A percentile compares a stretch with the other conserved stretches of the same genome.
phyloP scores from a whole-genome alignment of 768 basidiomycete species.

The Auricularia cornea region DNA sequence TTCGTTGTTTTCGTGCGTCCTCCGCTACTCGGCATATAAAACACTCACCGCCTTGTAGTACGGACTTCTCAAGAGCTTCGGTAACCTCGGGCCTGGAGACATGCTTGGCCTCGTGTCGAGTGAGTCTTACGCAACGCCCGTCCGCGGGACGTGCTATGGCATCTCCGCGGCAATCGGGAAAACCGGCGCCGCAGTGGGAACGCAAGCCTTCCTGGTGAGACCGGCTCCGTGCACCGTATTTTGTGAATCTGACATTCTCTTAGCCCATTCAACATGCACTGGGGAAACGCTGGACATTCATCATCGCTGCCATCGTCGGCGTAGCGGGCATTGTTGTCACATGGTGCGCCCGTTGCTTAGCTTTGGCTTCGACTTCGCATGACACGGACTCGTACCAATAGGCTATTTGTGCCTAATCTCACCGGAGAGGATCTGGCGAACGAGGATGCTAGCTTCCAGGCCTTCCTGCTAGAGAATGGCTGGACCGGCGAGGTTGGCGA shows the following conservation, averaged over 20 bases:
- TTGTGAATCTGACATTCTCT: neutral
- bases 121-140: slow-evolving; percentile 60
- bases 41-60: slow-evolving; percentile 23
- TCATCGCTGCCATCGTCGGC: slow-evolving; percentile 39
- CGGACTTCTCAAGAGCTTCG: slow-evolving; percentile 63
- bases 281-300: slow-evolving; percentile 67
- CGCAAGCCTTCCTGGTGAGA: slow-evolving; percentile 46
- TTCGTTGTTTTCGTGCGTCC: slow-evolving; percentile 57
- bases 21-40: slow-evolving; percentile 5
- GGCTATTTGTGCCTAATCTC: slow-evolving; percentile 58
- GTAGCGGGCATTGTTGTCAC: neutral
- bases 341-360: neutral
- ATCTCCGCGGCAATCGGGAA: slow-evolving; percentile 62
- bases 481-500: slow-evolving; percentile 61
- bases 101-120: slow-evolving; percentile 60
- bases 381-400: neutral
- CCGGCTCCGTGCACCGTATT: neutral
- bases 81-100: slow-evolving; percentile 68
- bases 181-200: slow-evolving; percentile 63
- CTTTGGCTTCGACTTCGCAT: too few species aligned
- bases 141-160: slow-evolving; percentile 65
- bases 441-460: slow-evolving; percentile 54
- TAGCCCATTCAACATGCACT: slow-evolving; percentile 56
- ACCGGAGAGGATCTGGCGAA: slow-evolving; percentile 58
- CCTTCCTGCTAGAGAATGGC: slow-evolving; percentile 52